These are phyloP conservation scores for Globisporangium nodosum DNA, from an alignment of 352 stramenopile genomes.

Conservation along the genomic window DNA sequence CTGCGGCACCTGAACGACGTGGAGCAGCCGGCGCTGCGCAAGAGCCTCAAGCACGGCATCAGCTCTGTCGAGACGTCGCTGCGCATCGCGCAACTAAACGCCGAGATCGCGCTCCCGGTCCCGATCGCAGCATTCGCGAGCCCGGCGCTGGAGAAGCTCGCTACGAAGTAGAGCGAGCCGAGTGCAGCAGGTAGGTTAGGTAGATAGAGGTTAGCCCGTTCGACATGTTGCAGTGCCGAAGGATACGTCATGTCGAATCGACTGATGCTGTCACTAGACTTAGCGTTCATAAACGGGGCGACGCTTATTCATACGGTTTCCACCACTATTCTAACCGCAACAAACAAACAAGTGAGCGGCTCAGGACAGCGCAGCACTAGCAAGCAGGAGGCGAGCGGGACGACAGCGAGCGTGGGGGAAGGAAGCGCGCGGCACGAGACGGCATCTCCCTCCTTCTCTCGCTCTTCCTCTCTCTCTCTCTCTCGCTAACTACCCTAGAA, in stretches of 20 bases:
- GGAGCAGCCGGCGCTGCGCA: constrained; percentile 37
- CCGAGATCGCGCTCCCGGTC: constrained; percentile 42
- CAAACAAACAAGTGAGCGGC: no score
- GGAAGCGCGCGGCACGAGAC: no score
- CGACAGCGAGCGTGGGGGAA: no score
- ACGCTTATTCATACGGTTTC: no score
- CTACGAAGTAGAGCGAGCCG: not conserved
- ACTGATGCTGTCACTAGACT: no score
- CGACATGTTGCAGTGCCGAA: not conserved
- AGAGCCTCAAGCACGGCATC: constrained; percentile 68
- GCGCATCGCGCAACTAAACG: constrained; percentile 62
- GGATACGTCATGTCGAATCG: no score
- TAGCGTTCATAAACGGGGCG: no score
- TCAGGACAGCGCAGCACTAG: no score
- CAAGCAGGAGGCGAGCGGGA: no score
- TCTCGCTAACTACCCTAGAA: not conserved
- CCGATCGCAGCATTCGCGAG: constrained; percentile 36
- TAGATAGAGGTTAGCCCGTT: not conserved
- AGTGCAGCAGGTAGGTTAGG: no score
- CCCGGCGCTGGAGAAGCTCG: constrained; percentile 25
- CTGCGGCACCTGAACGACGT: constrained; percentile 63
- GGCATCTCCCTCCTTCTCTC: no score
- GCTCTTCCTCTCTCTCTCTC: not conserved
- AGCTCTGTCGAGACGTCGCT: constrained; percentile 75
- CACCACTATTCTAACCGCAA: no score